Evolutionary conservation across 345 rosid genomes (phyloP).

Genomic region (Ceriops decandra): DNA sequence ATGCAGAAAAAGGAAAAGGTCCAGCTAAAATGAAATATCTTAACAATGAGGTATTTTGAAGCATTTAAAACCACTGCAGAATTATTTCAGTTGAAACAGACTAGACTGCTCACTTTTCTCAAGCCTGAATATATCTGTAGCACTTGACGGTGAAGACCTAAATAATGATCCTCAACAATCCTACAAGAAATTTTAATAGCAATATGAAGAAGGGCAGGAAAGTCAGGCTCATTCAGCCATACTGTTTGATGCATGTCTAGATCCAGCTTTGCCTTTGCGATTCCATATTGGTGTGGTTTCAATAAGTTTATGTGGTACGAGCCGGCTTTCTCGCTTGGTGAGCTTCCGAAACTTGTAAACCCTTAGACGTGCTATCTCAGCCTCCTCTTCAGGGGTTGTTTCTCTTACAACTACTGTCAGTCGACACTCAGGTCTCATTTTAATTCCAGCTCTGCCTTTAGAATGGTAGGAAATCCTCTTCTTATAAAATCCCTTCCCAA

Average conservation of each 20-base stretch:
- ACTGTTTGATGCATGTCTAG: neutral
- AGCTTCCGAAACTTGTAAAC: conserved; percentile 76
- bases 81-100: neutral
- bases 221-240: conserved; percentile 1
- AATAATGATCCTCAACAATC: neutral
- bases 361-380: conserved; percentile 71
- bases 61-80: neutral
- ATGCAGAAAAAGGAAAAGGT: too few relatives aligned
- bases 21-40: neutral
- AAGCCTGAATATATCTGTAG: neutral
- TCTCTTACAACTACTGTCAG: conserved; percentile 82
- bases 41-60: neutral
- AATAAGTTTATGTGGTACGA: conserved; percentile 72
- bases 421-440: conserved; percentile 60
- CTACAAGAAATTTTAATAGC: neutral
- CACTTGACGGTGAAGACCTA: neutral
- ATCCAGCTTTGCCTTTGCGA: conserved; percentile 45
- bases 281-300: conserved; percentile 85
- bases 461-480: conserved; percentile 65
- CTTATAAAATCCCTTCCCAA: conserved; percentile 70
- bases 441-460: conserved; percentile 61
- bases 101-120: neutral
- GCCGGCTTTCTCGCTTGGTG: conserved; percentile 62
- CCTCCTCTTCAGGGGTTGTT: conserved; percentile 80
- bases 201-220: neutral